Evolutionary conservation across 2,329 filamentous ascomycete genomes (phyloP), one percentile per base, ranked within the genome.

Genomic region (Colletotrichum cordylinicola): DNA sequence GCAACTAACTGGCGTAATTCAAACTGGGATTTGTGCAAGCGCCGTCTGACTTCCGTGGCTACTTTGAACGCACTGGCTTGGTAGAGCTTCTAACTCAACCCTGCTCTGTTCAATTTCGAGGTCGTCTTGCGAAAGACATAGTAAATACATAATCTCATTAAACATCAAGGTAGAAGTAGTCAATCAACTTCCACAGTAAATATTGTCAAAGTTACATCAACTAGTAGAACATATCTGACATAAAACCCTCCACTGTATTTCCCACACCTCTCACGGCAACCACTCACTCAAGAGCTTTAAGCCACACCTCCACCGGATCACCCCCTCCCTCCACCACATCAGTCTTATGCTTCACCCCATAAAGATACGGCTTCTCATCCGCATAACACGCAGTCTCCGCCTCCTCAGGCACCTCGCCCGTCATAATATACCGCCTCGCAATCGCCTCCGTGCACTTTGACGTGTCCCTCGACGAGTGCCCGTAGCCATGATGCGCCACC

Each of bases 401-500:
- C 13, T 85, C 83, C 1, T 82, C 78, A 0, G 88, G 88, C 15
- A 89, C 35, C 4, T 78, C 80, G 0, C 87, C 87, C 4, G 86
- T 70, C 5, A 88, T 70, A 16, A 90, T 86, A 24, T 83, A 89
- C 4, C 79, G 78, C 75, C 80, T 85, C 12, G 82, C 85, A 31
- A 88, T 82, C 1, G 77, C 74, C 56, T 89, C 85, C 1, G 88
- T 90, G 79, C 88, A 90, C 15, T 80, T 80, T 2, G 88, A 88
- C 43, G 77, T 80, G 67, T 90, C 87, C n/a, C 83, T 80, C 5
- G 86, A 87, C 15, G 85, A 84, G 74, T 90, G 88, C 0, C 88
- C 88, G 65, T 89, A 89, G 6, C 88, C 88, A 71, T 89, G 88
- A 71, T 90, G 88, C 7, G 81, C 87, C 39, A 90, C 81, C 21